Conservation (phyloP, 176 grass and related monocot species). For the Saccharum spontaneum region DNA sequence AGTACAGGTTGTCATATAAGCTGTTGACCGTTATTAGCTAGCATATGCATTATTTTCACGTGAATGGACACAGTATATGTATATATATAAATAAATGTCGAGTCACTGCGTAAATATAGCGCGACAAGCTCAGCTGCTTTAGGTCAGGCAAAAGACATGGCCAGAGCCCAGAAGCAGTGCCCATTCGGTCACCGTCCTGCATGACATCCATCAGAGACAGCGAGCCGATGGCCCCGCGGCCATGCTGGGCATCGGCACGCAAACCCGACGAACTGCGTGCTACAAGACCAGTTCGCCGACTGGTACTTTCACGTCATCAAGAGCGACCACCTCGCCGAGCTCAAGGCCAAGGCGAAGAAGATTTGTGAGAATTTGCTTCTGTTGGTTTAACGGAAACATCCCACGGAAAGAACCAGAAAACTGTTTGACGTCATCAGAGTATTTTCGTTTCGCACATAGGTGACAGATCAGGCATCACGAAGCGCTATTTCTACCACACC, state of each 20-base stretch:
- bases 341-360: slow-evolving; percentile 63
- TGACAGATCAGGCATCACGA: slow-evolving; percentile 26
- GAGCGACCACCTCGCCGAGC: slow-evolving; percentile 52
- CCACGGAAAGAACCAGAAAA: no score
- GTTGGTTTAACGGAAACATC: background rate
- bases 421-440: no score
- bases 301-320: slow-evolving; percentile 63
- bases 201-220: slow-evolving; percentile 16
- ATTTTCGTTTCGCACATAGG: background rate
- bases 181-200: background rate
- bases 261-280: slow-evolving; percentile 38
- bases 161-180: background rate
- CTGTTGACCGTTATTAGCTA: no score
- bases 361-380: slow-evolving; percentile 44
- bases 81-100: no score
- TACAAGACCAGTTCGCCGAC: slow-evolving; percentile 51
- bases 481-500: slow-evolving; percentile 35
- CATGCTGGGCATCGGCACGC: slow-evolving; percentile 58
- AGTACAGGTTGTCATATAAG: no score
- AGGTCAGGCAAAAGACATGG: background rate
- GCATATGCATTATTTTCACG: no score
- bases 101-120: no score
- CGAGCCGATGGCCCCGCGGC: slow-evolving; percentile 45
- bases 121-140: no score
- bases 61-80: no score